Conservation (phyloP, 495 filamentous ascomycete genomes). For the Aspergillus funiculosus region DNA sequence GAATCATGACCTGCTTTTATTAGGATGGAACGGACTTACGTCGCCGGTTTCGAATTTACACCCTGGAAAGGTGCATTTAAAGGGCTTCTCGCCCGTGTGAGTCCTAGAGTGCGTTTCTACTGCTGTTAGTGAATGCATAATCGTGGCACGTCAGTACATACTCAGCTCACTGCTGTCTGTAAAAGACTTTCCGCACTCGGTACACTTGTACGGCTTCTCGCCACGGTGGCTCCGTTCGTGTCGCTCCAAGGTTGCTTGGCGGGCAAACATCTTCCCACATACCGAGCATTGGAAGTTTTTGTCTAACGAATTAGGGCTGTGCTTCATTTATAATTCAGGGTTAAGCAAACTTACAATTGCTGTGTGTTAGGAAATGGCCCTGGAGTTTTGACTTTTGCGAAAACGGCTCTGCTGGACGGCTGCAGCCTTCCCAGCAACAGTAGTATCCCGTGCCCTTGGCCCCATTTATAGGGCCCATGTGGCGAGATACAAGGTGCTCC, state of each 20-base stretch:
- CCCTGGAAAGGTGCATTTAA: conserved; percentile 45
- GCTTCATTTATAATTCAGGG: background rate
- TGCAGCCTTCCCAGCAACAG: conserved; percentile 44
- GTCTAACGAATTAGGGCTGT: conserved; percentile 23
- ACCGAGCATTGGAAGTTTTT: conserved; percentile 44
- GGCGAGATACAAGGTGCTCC: conserved; percentile 37
- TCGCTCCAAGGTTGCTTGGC: conserved; percentile 43
- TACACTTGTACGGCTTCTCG: conserved; percentile 46
- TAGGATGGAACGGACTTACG: conserved; percentile 24
- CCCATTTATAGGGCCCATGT: conserved; percentile 39
- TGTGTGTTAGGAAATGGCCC: conserved; percentile 45
- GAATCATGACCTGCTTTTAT: background rate
- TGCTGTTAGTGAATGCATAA: conserved; percentile 9
- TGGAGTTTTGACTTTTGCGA: conserved; percentile 49
- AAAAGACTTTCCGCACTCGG: conserved; percentile 41
- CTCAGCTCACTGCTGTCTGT: conserved; percentile 48
- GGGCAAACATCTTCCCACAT: conserved; percentile 44
- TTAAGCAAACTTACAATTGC: conserved; percentile 34
- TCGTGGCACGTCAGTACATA: conserved; percentile 19
- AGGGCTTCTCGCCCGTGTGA: conserved; percentile 48
- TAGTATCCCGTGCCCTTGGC: conserved; percentile 46
- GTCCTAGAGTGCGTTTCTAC: conserved; percentile 48
- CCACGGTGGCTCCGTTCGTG: conserved; percentile 51
- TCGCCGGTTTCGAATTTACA: conserved; percentile 45
- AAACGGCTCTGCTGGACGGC: conserved; percentile 43